Evolutionary conservation across 1,284 basidiomycete genomes (phyloP), one percentile per base, ranked within the genome.

Genomic region (Ganoderma lingzhi): DNA sequence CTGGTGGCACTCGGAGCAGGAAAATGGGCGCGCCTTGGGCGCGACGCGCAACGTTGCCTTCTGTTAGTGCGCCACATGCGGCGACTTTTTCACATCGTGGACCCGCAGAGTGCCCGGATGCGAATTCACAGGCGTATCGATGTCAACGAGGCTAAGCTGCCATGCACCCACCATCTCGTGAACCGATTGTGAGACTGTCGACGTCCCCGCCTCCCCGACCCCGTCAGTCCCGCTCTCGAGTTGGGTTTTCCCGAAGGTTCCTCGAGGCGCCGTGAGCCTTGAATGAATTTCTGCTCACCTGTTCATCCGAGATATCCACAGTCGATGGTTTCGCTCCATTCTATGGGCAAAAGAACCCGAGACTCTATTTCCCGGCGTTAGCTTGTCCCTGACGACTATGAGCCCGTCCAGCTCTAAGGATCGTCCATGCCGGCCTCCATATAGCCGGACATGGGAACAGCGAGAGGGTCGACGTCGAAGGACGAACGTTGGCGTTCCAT

Each of bases 331-430:
- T 59, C 56, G 48, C 23, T 59, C n/a, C 37, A 39, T 59, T 37
- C 56, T 4, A 5, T 45, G 19, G n/a, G 12, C 32, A 63, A 63
- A 37, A 51, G 62, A 42, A 14, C 62, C 62, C 62, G 62, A 45
- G 62, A 53, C 48, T 23, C 62, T 63, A 62, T 62, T 37, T 53
- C 62, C 17, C 62, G 51, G 30, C 53, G 53, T 19, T 39, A 19
- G 56, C 37, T 23, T 8, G 56, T 59, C 17, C 56, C 56, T 59
- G 56, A 39, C 32, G 37, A 59, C 56, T 59, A 6, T 23, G 9
- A 23, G 23, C 23, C 48, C 23, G 14, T 3, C 23, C 23, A 53
- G 23, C 4, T 14, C 12, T 12, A 10, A 10, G 5, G 48, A 3
- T 28, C 48, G 10, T 28, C 23, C 23, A n/a, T 51, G 48, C 12